These are phyloP conservation scores for Fragosphaeria purpurea DNA, from an alignment of 2,329 filamentous ascomycete genomes.

Conservation along the genomic window DNA sequence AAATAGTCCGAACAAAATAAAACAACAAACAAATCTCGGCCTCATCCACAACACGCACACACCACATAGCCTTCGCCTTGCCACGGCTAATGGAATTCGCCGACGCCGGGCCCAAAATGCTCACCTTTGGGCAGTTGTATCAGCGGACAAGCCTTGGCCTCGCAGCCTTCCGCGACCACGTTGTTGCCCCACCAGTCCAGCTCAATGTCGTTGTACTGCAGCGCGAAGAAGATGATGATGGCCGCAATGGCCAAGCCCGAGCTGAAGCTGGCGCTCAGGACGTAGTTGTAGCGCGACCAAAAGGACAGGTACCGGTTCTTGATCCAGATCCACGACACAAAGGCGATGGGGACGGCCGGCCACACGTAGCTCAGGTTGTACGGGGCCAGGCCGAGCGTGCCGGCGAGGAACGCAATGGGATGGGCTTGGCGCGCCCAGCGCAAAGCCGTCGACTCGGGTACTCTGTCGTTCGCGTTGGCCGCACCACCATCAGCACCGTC, in stretches of 20 bases:
- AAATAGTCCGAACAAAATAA: neutral
- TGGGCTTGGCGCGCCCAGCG: slow-evolving; percentile 24
- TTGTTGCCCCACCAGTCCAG: slow-evolving; percentile 42
- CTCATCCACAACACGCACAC: neutral
- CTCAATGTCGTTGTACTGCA: slow-evolving; percentile 31
- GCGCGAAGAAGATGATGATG: slow-evolving; percentile 43
- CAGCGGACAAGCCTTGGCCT: slow-evolving; percentile 12
- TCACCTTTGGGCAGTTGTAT: slow-evolving; percentile 10
- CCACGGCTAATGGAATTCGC: neutral
- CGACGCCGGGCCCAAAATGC: slow-evolving; percentile 10
- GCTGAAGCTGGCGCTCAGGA: slow-evolving; percentile 22
- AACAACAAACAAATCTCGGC: neutral
- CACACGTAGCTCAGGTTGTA: slow-evolving; percentile 34
- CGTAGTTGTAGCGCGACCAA: slow-evolving; percentile 29
- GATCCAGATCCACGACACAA: slow-evolving; percentile 31
- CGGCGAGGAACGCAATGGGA: slow-evolving; percentile 27
- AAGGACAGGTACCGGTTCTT: slow-evolving; percentile 19
- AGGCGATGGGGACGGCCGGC: slow-evolving; percentile 33
- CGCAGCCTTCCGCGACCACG: slow-evolving; percentile 13
- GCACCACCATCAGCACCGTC: no score
- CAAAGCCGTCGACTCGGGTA: neutral
- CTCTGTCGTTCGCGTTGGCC: no score
- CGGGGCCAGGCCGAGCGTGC: slow-evolving; percentile 24
- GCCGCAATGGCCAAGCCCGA: slow-evolving; percentile 41
- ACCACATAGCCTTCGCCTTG: neutral